Conservation (phyloP, 1,284 basidiomycete genomes). For the Moesziomyces sp. region DNA sequence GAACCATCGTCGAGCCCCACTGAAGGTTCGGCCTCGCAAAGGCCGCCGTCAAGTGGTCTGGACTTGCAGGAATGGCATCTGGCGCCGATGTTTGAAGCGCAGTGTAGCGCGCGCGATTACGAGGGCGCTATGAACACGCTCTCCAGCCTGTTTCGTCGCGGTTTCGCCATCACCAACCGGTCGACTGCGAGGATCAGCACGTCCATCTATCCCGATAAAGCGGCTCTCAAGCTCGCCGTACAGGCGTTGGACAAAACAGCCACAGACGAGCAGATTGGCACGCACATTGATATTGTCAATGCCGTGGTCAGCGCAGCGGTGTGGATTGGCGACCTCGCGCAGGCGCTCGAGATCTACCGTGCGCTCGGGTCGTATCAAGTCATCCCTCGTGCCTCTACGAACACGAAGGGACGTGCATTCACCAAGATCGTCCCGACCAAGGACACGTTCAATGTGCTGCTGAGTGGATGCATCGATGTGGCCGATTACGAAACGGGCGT, state of each 20-base stretch:
- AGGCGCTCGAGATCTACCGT: conserved; percentile 43
- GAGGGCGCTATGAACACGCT: conserved; percentile 38
- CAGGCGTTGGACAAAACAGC: conserved; percentile 17
- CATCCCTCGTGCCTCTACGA: background rate
- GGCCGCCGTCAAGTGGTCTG: background rate
- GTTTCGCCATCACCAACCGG: conserved; percentile 11
- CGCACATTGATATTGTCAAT: conserved; percentile 27
- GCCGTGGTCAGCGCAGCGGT: conserved; percentile 38
- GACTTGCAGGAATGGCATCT: conserved; percentile 54
- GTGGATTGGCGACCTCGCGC: conserved; percentile 21
- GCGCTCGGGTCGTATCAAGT: conserved; percentile 11
- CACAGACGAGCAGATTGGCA: conserved; percentile 14
- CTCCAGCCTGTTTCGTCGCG: conserved; percentile 6
- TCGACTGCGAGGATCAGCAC: conserved; percentile 26
- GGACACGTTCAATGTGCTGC: conserved; percentile 46
- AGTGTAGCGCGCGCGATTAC: conserved; percentile 38
- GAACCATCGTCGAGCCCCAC: background rate
- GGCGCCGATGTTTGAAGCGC: conserved; percentile 53
- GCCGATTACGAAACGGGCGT: conserved; percentile 34
- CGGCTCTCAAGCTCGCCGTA: conserved; percentile 15
- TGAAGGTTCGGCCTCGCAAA: background rate
- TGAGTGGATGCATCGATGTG: conserved; percentile 39
- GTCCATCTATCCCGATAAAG: conserved; percentile 17
- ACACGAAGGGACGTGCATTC: background rate
- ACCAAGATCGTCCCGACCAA: conserved; percentile 12